Base-by-base conservation (phyloP, 177 flowering plant genomes). In the Vitis hybrid region DNA sequence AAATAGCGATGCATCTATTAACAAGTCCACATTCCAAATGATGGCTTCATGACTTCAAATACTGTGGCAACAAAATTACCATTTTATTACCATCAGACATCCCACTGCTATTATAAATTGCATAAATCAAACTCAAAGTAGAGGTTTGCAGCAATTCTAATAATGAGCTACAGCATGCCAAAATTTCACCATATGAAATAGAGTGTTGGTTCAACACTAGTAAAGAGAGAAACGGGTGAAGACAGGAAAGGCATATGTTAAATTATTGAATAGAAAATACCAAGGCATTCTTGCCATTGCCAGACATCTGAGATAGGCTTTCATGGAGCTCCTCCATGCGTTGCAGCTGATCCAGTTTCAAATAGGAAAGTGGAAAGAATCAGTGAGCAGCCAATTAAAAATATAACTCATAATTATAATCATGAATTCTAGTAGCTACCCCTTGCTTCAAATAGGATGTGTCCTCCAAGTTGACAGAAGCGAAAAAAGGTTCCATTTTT, bases 401-500 rank as follows among this genome's bases (percentile, higher is more conserved):
- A 55, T 26, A 16, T 12, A 55, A 22, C 5, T 53, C 18, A 51
- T 49, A 5, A 15, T 56, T 12, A 15, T 45, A 64, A 45, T n/a
- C 19, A 48, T 10, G 19, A 19, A 45, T 66, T 70, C 20, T 56
- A 18, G 66, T 55, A 26, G 61, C 29, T 59, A 84, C 97, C 89
- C 85, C 89, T 60, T 86, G 83, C 76, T 82, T 85, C 83, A 91
- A 77, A 74, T 67, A 84, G 48, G 84, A 75, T 31, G 33, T 48
- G 50, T 82, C 90, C 66, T 79, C 91, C 49, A 76, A 64, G 67
- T 78, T 78, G 57, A 80, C 72, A 71, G 75, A 70, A 64, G 81
- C 74, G 81, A 88, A 88, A 55, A 75, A 14, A 6, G 84, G 83
- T 71, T 88, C 87, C 81, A 86, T 77, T 80, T 84, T 85, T 83